Percentiles rank a stretch among this genome's conserved stretches.
These are phyloP conservation scores for Corylus heterophylla DNA, from an alignment of 306 rosid species.

Conservation along the genomic window DNA sequence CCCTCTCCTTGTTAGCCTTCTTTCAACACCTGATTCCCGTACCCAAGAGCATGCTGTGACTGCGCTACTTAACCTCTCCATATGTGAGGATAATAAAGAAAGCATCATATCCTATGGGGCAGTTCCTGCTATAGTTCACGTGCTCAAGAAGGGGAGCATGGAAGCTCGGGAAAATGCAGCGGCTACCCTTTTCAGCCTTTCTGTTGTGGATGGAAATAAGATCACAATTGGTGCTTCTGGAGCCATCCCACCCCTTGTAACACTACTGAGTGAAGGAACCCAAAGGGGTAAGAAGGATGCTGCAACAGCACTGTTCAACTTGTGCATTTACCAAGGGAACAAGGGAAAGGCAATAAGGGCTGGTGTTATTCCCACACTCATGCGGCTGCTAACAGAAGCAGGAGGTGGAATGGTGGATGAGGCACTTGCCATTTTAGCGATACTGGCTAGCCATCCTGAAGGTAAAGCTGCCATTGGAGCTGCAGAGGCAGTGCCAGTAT, in stretches of 20 bases:
- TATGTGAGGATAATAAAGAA: slow-evolving; percentile 89
- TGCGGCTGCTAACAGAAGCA: slow-evolving; percentile 80
- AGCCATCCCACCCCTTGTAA: slow-evolving; percentile 90
- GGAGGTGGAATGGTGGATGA: slow-evolving; percentile 96
- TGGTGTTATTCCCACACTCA: slow-evolving; percentile 85
- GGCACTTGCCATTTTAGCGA: slow-evolving; percentile 93
- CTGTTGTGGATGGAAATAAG: slow-evolving; percentile 93
- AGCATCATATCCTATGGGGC: slow-evolving; percentile 79
- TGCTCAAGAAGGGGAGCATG: slow-evolving; percentile 94
- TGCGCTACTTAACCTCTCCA: slow-evolving; percentile 96
- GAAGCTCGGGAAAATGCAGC: slow-evolving; percentile 99
- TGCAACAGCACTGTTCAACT: slow-evolving; percentile 94
- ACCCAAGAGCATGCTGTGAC: slow-evolving; percentile 99
- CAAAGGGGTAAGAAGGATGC: slow-evolving; percentile 99
- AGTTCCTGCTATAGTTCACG: slow-evolving; percentile 91
- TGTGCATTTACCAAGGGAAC: slow-evolving; percentile 96
- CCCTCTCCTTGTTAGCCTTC: slow-evolving; percentile 81
- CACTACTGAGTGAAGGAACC: slow-evolving; percentile 82
- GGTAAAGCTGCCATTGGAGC: slow-evolving; percentile 84
- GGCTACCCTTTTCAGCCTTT: slow-evolving; percentile 97
- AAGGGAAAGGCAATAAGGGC: slow-evolving; percentile 97
- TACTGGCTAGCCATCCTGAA: slow-evolving; percentile 86
- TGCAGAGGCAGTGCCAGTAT: slow-evolving; percentile 79
- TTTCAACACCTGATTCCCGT: slow-evolving; percentile 76
- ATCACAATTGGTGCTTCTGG: slow-evolving; percentile 81